These are phyloP conservation scores for Trichoderma orchidacearum DNA, from an alignment of 495 filamentous ascomycete genomes.

Conservation along the genomic window DNA sequence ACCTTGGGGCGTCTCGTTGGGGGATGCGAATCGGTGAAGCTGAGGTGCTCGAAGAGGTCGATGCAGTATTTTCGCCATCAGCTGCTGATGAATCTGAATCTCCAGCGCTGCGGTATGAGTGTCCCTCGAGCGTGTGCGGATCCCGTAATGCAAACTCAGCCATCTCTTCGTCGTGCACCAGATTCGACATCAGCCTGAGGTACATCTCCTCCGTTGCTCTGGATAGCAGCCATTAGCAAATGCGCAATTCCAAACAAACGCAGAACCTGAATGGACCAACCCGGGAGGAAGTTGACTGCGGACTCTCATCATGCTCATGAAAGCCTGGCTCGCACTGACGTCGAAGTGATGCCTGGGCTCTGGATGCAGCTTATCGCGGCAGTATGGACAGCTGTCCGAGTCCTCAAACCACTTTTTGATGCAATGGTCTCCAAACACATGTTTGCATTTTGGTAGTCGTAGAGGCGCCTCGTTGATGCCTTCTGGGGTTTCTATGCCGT, in stretches of 20 bases:
- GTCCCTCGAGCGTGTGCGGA: background rate
- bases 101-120: background rate
- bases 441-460: conserved; percentile 41
- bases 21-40: background rate
- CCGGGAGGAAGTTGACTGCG: background rate
- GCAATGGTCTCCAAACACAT: conserved; percentile 44
- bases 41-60: background rate
- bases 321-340: background rate
- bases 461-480: conserved; percentile 35
- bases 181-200: background rate
- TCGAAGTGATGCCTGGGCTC: background rate
- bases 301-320: background rate
- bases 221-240: background rate
- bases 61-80: background rate
- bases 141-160: background rate
- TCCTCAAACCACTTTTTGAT: conserved; percentile 49
- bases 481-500: conserved; percentile 35
- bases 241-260: background rate
- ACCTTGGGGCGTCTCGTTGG: background rate
- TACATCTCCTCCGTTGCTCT: background rate
- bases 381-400: conserved; percentile 44
- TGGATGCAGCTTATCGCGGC: conserved; percentile 12
- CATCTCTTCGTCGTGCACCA: background rate
- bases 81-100: background rate
- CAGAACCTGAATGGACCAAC: background rate